Evolutionary conservation across 2,329 filamentous ascomycete genomes (phyloP).

Genomic region (Beauveria varroae): DNA sequence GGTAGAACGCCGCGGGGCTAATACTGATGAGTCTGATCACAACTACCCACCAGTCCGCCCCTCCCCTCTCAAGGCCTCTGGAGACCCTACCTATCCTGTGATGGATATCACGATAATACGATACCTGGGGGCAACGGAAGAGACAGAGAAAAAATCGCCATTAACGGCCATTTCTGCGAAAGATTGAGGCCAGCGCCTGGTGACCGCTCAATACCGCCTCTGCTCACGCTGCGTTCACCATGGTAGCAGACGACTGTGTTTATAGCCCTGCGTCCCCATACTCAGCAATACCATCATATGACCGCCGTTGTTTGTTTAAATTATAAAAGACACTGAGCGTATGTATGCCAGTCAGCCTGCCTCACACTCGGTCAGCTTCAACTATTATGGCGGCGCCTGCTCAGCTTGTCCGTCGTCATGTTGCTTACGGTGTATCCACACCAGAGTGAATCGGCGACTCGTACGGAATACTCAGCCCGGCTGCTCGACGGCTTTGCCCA

Average conservation of each 20-base stretch:
- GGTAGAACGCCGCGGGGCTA: not conserved
- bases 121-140: not conserved
- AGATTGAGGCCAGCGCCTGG: too few species aligned
- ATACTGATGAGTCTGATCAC: not conserved
- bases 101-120: too few species aligned
- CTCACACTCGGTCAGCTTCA: not conserved
- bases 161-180: not conserved
- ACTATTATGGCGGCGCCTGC: not conserved
- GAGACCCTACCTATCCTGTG: too few species aligned
- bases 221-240: not conserved
- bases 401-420: not conserved
- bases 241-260: not conserved
- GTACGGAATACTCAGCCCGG: not conserved
- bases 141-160: not conserved
- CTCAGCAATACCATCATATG: not conserved
- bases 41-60: not conserved
- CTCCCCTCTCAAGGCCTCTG: too few species aligned
- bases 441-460: not conserved
- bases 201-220: too few species aligned
- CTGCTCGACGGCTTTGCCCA: not conserved
- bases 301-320: not conserved
- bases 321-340: not conserved
- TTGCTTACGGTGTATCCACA: slow-evolving; percentile 1
- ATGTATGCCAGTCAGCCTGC: not conserved
- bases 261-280: not conserved